Base-by-base conservation (phyloP, 2,329 filamentous ascomycete genomes). In the Claviceps africana region DNA sequence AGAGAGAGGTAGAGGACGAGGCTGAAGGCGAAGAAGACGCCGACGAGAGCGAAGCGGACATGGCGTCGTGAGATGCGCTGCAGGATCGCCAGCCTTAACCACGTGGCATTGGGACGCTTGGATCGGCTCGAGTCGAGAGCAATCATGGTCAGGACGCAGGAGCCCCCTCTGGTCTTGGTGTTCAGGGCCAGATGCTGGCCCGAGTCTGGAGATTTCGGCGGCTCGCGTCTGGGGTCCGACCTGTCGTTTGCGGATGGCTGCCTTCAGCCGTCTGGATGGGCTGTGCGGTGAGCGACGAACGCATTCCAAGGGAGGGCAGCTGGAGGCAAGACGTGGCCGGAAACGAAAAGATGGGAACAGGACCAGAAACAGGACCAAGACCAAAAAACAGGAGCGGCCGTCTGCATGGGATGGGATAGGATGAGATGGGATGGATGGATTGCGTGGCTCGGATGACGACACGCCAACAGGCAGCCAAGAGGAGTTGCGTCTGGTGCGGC, bases 11-110 rank as follows among this genome's bases (percentile, higher is more conserved):
- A 51, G 28, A 51, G 5, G 44, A 33, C 15, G 10, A 51, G 30
- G 15, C 37, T 25, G 22, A 52, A 33, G 42, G 31, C n/a, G 19
- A 50, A 31, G 25, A 46, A 46, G 28, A 19, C 19, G 40, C 15
- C 9, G 30, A 52, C 9, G 25, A 42, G 19, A 19, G 39, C 6
- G 4, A 45, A 30, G 17, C 49, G 49, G n/a, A 49, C 30, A 19
- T 51, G 46, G 10, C 45, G 48, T n/a, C 52, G 48, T n/a, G 52
- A 46, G 9, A 53, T 35, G 39, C 40, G 40, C 30, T 51, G 49
- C 42, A 46, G 9, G 4, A 46, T n/a, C 25, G 9, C 6, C 10
- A 33, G 15, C 31, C 42, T 37, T 1, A 17, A 51, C 40, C 21
- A 51, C 7, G 21, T 5, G 40, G 11, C 21, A 8, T 25, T 43